A percentile compares a stretch with the other conserved stretches of the same genome.
Conservation (phyloP, 2,329 filamentous ascomycete species). For the Cladosporium sp. region DNA sequence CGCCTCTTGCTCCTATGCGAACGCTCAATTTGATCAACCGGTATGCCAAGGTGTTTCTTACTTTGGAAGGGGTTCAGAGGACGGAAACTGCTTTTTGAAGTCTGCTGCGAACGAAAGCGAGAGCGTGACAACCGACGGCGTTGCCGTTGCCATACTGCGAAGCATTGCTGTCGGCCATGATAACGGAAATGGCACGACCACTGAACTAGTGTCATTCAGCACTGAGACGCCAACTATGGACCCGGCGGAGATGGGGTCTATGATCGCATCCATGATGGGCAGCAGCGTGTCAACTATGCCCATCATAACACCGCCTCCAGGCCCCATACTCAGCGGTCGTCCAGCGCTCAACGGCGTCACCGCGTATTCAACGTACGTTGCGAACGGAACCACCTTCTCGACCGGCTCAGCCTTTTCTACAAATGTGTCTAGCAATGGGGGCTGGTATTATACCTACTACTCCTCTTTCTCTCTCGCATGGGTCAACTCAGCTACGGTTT, state of each 20-base stretch:
- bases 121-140: conserved; percentile 20
- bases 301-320: conserved; percentile 24
- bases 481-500: conserved; percentile 24
- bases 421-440: conserved; percentile 19
- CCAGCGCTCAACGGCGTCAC: conserved; percentile 16
- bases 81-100: conserved; percentile 31
- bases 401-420: conserved; percentile 25
- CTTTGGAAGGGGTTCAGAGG: conserved; percentile 20
- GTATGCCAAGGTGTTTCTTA: conserved; percentile 29
- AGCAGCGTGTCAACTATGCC: conserved; percentile 26
- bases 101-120: conserved; percentile 16
- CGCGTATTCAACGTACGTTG: conserved; percentile 25
- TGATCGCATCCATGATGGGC: conserved; percentile 21
- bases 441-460: conserved; percentile 28
- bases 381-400: conserved; percentile 27
- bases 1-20: conserved; percentile 28
- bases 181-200: conserved; percentile 19
- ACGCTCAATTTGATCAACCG: conserved; percentile 22
- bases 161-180: conserved; percentile 24
- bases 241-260: conserved; percentile 22
- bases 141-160: conserved; percentile 26
- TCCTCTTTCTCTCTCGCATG: conserved; percentile 24
- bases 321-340: conserved; percentile 17
- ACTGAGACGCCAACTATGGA: conserved; percentile 15
- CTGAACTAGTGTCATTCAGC: conserved; percentile 21